phyloP scores from a whole-genome alignment of 2,329 filamentous ascomycete species.

The Arthrinium phaeospermum region DNA sequence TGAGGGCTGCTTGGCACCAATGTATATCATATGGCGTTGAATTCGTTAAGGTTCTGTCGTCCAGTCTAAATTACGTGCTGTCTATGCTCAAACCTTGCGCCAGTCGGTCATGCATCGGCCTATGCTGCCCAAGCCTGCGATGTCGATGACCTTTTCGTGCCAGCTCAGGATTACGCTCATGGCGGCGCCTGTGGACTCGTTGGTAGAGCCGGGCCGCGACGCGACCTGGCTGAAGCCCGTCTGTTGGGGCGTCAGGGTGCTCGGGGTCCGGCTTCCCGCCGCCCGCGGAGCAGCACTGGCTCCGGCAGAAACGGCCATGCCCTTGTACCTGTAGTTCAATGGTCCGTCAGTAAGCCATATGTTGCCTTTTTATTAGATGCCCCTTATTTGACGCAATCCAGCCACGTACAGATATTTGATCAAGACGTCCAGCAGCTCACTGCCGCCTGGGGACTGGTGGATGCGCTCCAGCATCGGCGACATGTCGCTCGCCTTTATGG shows the following conservation, averaged over 20 bases:
- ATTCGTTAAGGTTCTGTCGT: constrained; percentile 8
- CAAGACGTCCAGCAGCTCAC: constrained; percentile 86
- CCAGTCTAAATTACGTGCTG: constrained; percentile 7
- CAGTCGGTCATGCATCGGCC: constrained; percentile 96
- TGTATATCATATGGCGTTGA: constrained; percentile 1
- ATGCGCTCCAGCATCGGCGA: constrained; percentile 83
- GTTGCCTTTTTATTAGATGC: background rate
- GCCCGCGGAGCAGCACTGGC: constrained; percentile 45
- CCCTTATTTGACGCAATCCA: background rate
- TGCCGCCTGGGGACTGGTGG: constrained; percentile 78
- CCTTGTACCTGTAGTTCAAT: constrained; percentile 73
- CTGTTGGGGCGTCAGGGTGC: constrained; percentile 71
- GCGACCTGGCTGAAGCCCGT: constrained; percentile 88
- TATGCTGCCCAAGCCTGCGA: constrained; percentile 89
- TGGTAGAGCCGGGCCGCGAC: constrained; percentile 55
- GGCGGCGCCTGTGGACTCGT: constrained; percentile 77
- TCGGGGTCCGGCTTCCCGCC: constrained; percentile 47
- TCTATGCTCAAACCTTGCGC: constrained; percentile 73
- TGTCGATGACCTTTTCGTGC: constrained; percentile 98
- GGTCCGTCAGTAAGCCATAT: background rate
- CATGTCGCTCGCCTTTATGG: constrained; percentile 96
- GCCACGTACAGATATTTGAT: constrained; percentile 92
- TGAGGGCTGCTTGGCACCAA: background rate
- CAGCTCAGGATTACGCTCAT: constrained; percentile 98
- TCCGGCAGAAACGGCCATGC: constrained; percentile 67